phyloP scores from a whole-genome alignment of 2,329 filamentous ascomycete species.

The Fusarium sp. region DNA sequence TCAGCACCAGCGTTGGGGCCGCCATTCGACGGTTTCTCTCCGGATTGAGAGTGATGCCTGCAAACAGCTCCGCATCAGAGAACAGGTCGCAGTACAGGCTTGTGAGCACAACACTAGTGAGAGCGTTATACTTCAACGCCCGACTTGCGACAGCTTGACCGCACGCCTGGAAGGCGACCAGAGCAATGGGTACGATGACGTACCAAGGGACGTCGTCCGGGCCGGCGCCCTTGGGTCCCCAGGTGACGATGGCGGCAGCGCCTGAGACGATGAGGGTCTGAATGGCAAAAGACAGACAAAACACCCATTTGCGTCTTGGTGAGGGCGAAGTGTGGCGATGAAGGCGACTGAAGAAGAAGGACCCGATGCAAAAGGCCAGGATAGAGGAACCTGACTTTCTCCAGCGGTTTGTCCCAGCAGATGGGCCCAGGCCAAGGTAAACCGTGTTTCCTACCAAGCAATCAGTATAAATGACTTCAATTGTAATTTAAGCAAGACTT shows the following conservation, averaged over 20 bases:
- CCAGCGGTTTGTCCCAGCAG: constrained; percentile 65
- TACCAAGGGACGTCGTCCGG: constrained; percentile 68
- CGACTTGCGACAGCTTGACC: constrained; percentile 84
- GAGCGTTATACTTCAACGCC: constrained; percentile 76
- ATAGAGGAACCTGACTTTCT: constrained; percentile 74
- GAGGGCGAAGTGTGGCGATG: constrained; percentile 68
- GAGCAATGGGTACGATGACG: constrained; percentile 76
- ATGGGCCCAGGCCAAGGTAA: constrained; percentile 83
- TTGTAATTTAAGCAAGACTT: constrained; percentile 36
- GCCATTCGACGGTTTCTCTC: constrained; percentile 67
- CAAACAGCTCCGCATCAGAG: constrained; percentile 71
- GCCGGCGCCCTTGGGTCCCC: constrained; percentile 58
- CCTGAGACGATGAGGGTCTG: constrained; percentile 67
- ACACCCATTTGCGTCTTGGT: constrained; percentile 75
- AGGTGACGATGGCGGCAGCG: constrained; percentile 70
- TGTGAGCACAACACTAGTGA: constrained; percentile 86
- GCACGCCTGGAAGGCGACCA: constrained; percentile 83
- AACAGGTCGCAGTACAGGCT: constrained; percentile 88
- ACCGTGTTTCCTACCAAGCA: constrained; percentile 76
- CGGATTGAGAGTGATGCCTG: constrained; percentile 55
- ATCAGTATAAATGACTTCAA: background rate
- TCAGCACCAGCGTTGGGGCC: constrained; percentile 65
- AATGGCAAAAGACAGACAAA: constrained; percentile 70
- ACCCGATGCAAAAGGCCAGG: constrained; percentile 79
- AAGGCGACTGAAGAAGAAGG: constrained; percentile 79